Conservation (phyloP, 805 yeast species). For the Saccharomycopsis amapae region DNA sequence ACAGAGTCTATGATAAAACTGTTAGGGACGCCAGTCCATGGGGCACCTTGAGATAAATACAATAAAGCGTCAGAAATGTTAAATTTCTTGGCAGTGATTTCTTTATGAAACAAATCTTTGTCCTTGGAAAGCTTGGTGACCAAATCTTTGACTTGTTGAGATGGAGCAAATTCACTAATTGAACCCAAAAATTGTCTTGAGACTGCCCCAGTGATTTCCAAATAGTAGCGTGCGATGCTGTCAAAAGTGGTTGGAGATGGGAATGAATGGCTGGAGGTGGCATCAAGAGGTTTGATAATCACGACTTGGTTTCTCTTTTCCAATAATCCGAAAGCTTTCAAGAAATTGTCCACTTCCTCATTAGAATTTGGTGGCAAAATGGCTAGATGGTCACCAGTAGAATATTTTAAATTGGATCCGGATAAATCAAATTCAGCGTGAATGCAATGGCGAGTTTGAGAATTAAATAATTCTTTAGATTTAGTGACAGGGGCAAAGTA, state of each 20-base stretch:
- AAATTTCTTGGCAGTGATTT: constrained; percentile 52
- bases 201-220: constrained; percentile 88
- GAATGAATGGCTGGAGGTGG: constrained; percentile 43
- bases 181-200: constrained; percentile 79
- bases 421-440: constrained; percentile 86
- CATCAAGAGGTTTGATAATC: constrained; percentile 61
- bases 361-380: constrained; percentile 88
- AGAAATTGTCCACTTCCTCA: constrained; percentile 62
- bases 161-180: constrained; percentile 78
- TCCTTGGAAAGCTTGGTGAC: constrained; percentile 53
- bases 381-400: constrained; percentile 95
- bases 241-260: constrained; percentile 86
- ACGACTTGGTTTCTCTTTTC: constrained; percentile 50
- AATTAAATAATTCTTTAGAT: constrained; percentile 65
- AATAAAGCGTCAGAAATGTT: constrained; percentile 73
- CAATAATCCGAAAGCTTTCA: constrained; percentile 53
- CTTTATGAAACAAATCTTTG: constrained; percentile 59
- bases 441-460: constrained; percentile 66
- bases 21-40: constrained; percentile 81
- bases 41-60: constrained; percentile 48
- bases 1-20: constrained; percentile 75
- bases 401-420: constrained; percentile 65
- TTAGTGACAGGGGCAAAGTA: constrained; percentile 59
- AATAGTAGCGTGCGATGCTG: constrained; percentile 73
- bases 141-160: constrained; percentile 43